Conservation (phyloP, 2,329 filamentous ascomycete genomes). For the Colletotrichum sp. region DNA sequence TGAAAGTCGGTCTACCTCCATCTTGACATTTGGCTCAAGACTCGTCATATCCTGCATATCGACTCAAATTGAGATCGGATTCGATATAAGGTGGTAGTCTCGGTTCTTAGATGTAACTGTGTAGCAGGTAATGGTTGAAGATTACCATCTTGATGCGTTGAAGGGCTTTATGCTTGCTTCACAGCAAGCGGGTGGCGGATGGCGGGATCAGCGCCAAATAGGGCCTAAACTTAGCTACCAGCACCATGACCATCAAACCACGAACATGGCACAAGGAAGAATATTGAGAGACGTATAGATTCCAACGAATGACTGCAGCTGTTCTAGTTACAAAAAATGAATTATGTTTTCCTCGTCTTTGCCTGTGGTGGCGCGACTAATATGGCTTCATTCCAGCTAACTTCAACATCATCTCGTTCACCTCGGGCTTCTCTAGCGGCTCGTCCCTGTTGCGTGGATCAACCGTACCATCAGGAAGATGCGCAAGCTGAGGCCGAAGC, state of each 20-base stretch:
- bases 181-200: background rate
- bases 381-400: background rate
- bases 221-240: no score
- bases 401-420: background rate
- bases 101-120: background rate
- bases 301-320: background rate
- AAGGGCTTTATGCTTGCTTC: background rate
- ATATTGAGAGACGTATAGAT: background rate
- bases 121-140: background rate
- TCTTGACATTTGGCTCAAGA: background rate
- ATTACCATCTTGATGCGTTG: background rate
- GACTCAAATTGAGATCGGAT: background rate
- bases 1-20: background rate
- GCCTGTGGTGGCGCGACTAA: background rate
- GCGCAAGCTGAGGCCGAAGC: background rate
- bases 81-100: background rate
- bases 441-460: background rate
- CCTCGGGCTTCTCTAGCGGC: background rate
- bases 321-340: rapidly evolving
- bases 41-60: background rate
- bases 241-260: background rate
- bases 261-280: background rate
- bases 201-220: background rate
- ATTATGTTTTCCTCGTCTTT: rapidly evolving
- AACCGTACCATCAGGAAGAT: background rate